A percentile compares a stretch with the other conserved stretches of the same genome.
Conservation (phyloP, 495 filamentous ascomycete species). For the Amphirosellinia nigrospora region DNA sequence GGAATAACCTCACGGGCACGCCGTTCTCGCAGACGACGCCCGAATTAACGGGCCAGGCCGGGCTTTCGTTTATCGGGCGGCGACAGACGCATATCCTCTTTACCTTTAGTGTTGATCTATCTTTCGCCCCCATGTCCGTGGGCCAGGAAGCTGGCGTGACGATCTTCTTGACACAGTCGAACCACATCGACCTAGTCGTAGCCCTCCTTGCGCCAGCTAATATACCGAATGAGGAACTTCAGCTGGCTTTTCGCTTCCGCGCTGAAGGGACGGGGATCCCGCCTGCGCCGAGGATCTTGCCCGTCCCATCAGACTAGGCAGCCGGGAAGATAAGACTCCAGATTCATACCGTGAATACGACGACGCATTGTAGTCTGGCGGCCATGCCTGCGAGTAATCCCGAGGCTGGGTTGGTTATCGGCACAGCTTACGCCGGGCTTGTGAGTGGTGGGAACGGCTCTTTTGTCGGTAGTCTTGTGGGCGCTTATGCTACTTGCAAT, state of each 20-base stretch:
- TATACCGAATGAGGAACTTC: not conserved
- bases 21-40: constrained; percentile 28
- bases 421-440: constrained; percentile 37
- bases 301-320: constrained; percentile 34
- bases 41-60: constrained; percentile 30
- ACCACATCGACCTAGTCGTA: constrained; percentile 54
- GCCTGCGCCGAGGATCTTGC: constrained; percentile 18
- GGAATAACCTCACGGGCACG: constrained; percentile 45
- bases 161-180: constrained; percentile 53
- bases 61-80: constrained; percentile 51
- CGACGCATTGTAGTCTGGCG: constrained; percentile 46
- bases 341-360: constrained; percentile 42
- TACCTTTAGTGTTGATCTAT: constrained; percentile 46
- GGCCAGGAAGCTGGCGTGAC: constrained; percentile 49
- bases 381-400: constrained; percentile 34
- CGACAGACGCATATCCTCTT: constrained; percentile 54
- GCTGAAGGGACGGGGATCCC: constrained; percentile 27
- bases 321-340: constrained; percentile 36
- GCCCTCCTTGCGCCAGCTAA: constrained; percentile 35
- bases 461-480: constrained; percentile 49
- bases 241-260: constrained; percentile 42
- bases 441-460: constrained; percentile 44
- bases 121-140: constrained; percentile 40
- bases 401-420: constrained; percentile 31
- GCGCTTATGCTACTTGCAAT: constrained; percentile 54